These are phyloP conservation scores for Catharanthus roseus DNA, from an alignment of 257 asterid species.

Conservation along the genomic window DNA sequence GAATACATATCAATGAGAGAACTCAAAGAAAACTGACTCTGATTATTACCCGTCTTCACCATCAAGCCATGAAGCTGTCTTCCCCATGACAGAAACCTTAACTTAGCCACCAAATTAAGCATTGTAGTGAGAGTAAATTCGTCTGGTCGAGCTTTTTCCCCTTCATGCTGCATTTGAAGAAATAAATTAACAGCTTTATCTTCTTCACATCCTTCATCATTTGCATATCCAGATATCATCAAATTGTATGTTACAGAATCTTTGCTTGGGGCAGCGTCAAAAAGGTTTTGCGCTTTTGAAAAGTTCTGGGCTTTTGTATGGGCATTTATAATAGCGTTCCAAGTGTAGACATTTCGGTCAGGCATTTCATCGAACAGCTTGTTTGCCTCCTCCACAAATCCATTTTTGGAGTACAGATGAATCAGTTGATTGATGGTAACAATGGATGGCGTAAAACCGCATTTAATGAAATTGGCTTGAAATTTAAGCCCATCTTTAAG, in stretches of 20 bases:
- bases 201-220: slow-evolving; percentile 37
- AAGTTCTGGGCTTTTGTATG: slow-evolving; percentile 47
- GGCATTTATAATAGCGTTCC: slow-evolving; percentile 71
- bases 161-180: slow-evolving; percentile 43
- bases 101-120: slow-evolving; percentile 63
- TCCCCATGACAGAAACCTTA: slow-evolving; percentile 44
- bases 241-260: slow-evolving; percentile 70
- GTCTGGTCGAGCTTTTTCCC: slow-evolving; percentile 35
- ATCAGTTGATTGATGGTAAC: slow-evolving; percentile 56
- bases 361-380: slow-evolving; percentile 79
- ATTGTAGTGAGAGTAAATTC: slow-evolving; percentile 73
- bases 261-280: slow-evolving; percentile 50
- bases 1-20: slow-evolving; percentile 89
- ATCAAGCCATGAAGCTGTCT: slow-evolving; percentile 65
- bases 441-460: slow-evolving; percentile 33
- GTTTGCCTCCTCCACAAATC: slow-evolving; percentile 42
- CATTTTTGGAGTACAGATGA: slow-evolving; percentile 35
- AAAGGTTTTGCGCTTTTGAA: slow-evolving; percentile 41
- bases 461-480: slow-evolving; percentile 46
- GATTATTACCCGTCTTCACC: slow-evolving; percentile 68
- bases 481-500: slow-evolving; percentile 48
- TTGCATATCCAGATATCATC: slow-evolving; percentile 63
- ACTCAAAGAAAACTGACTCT: slow-evolving; percentile 58
- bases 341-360: slow-evolving; percentile 60
- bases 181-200: slow-evolving; percentile 47